These are phyloP conservation scores for Vitis riparia DNA, from an alignment of 164 flowering plant genomes.

Conservation along the genomic window DNA sequence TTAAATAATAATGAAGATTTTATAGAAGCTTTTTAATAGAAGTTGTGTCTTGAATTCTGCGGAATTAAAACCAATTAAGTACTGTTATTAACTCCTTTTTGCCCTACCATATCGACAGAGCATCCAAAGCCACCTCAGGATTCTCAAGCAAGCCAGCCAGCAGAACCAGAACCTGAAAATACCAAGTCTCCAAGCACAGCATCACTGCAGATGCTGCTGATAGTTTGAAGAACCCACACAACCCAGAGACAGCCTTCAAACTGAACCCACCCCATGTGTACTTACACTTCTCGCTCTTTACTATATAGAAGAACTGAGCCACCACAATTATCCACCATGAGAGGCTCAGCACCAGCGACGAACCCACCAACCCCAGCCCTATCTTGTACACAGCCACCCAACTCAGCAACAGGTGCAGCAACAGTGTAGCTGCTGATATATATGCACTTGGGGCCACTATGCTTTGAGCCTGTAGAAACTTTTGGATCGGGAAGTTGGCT, in stretches of 20 bases:
- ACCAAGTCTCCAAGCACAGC: slow-evolving; percentile 32
- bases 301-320: slow-evolving; percentile 25
- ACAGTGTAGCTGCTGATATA: slow-evolving; percentile 20
- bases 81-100: too few species aligned
- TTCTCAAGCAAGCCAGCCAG: slow-evolving; percentile 25
- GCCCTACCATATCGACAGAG: slow-evolving; percentile 24
- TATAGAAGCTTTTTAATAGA: too few species aligned
- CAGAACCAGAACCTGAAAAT: slow-evolving; percentile 23
- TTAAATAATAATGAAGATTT: too few species aligned
- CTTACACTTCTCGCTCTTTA: slow-evolving; percentile 10
- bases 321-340: slow-evolving; percentile 32
- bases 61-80: too few species aligned
- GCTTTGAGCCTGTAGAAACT: slow-evolving; percentile 38
- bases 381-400: slow-evolving; percentile 20
- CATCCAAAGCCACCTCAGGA: slow-evolving; percentile 24
- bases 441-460: slow-evolving; percentile 23
- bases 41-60: too few species aligned
- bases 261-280: slow-evolving; percentile 25
- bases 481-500: slow-evolving; percentile 28
- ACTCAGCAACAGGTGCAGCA: slow-evolving; percentile 16
- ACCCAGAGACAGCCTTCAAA: slow-evolving; percentile 15
- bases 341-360: slow-evolving; percentile 16
- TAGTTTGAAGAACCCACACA: slow-evolving; percentile 18
- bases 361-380: slow-evolving; percentile 23
- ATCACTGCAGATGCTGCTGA: slow-evolving; percentile 30